Conservation (phyloP, 1,139 yeast genomes). For the Sugiyamaella sp. region DNA sequence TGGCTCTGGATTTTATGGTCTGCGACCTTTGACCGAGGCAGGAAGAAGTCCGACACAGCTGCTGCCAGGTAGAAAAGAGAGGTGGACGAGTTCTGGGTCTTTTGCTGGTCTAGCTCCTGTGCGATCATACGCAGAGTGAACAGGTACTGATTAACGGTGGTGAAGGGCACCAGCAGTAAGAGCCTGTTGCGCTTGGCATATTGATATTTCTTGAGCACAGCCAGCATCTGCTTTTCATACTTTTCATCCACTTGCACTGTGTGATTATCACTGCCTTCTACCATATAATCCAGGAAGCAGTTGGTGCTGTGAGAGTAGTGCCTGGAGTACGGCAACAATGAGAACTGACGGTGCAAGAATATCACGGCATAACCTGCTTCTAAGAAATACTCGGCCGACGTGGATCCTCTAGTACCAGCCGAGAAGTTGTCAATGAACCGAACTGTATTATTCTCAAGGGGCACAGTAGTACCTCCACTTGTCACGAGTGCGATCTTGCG, state of each 20-base stretch:
- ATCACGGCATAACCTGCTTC: conserved; percentile 88
- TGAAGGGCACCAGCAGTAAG: conserved; percentile 77
- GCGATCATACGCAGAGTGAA: conserved; percentile 78
- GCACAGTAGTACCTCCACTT: conserved; percentile 98
- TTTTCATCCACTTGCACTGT: conserved; percentile 54
- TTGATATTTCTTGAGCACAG: conserved; percentile 67
- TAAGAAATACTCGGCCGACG: conserved; percentile 89
- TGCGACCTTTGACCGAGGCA: conserved; percentile 83
- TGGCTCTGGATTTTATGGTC: conserved; percentile 92
- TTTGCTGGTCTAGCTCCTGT: conserved; percentile 49
- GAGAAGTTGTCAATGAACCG: conserved; percentile 95
- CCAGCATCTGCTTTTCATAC: conserved; percentile 63
- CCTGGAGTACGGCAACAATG: conserved; percentile 86
- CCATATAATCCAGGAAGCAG: conserved; percentile 83
- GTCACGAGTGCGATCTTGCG: conserved; percentile 78
- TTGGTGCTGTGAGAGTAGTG: conserved; percentile 84
- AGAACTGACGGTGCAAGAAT: conserved; percentile 88
- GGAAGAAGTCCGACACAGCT: conserved; percentile 94
- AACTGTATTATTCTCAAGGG: conserved; percentile 93
- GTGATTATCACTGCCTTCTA: conserved; percentile 37
- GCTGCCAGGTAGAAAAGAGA: conserved; percentile 85
- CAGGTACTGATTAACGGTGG: conserved; percentile 92
- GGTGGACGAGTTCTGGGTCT: conserved; percentile 36
- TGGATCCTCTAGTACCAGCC: conserved; percentile 97
- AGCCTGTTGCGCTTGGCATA: conserved; percentile 60